Conservation (phyloP, 2,329 filamentous ascomycete genomes). For the Scedosporium apiospermum region DNA sequence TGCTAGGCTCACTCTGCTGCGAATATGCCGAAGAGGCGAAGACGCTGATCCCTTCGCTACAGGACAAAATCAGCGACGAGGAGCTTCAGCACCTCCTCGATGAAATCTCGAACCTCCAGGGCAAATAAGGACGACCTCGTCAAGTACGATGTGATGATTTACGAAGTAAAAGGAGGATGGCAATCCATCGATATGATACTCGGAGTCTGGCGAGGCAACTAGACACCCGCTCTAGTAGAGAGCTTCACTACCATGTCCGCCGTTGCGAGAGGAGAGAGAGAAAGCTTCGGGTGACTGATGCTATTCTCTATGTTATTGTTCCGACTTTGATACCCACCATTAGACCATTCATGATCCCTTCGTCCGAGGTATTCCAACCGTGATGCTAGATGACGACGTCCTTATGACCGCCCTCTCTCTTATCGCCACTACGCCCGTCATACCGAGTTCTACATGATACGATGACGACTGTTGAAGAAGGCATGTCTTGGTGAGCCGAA, state of each 20-base stretch:
- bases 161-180: not conserved
- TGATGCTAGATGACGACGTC: not conserved
- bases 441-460: too few species aligned
- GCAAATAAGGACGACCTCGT: conserved; percentile 8
- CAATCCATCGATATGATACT: too few species aligned
- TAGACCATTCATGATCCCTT: not conserved
- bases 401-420: too few species aligned
- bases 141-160: not conserved
- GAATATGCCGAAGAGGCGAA: conserved; percentile 93
- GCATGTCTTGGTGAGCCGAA: too few species aligned
- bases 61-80: conserved; percentile 83
- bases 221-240: too few species aligned
- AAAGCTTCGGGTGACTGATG: not conserved
- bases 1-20: conserved; percentile 76
- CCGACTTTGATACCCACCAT: not conserved
- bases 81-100: conserved; percentile 81
- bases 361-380: too few species aligned
- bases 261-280: too few species aligned
- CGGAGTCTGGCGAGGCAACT: too few species aligned
- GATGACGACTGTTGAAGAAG: too few species aligned
- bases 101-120: conserved; percentile 74
- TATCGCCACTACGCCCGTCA: too few species aligned
- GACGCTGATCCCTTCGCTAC: conserved; percentile 81
- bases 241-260: too few species aligned
- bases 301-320: not conserved